A percentile compares a stretch with the other conserved stretches of the same genome.
phyloP scores from a whole-genome alignment of 345 rosid species.

The Gossypium arboreum region DNA sequence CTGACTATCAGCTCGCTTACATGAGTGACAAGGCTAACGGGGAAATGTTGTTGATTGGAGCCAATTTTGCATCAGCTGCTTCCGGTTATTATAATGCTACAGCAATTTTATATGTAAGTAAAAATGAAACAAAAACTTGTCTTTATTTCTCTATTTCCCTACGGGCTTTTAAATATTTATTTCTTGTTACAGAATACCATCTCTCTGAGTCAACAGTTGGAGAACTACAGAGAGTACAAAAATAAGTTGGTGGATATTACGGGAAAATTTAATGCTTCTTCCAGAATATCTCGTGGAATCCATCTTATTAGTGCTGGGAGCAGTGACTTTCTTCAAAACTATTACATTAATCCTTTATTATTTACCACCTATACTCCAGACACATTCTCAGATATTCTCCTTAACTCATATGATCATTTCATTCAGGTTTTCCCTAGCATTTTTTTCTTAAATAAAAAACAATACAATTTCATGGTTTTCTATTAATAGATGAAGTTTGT shows the following conservation, averaged over 20 bases:
- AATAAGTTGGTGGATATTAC: constrained; percentile 37
- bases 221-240: constrained; percentile 61
- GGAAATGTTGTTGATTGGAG: constrained; percentile 57
- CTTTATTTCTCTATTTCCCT: too few species aligned
- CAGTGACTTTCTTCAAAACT: constrained; percentile 88
- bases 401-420: constrained; percentile 51
- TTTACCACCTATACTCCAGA: constrained; percentile 60
- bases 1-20: constrained; percentile 68
- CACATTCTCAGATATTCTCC: constrained; percentile 62
- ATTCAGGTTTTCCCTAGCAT: constrained; percentile 38
- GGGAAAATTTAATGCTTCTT: constrained; percentile 48
- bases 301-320: constrained; percentile 70
- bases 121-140: too few species aligned
- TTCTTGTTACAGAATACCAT: constrained; percentile 47
- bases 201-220: constrained; percentile 53
- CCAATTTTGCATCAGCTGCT: constrained; percentile 81
- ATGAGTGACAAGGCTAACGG: constrained; percentile 52
- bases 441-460: too few species aligned
- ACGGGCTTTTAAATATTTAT: background rate
- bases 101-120: constrained; percentile 61
- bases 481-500: too few species aligned
- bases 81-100: constrained; percentile 77
- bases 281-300: constrained; percentile 61
- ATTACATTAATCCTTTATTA: constrained; percentile 77
- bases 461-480: too few species aligned